Base-by-base conservation (phyloP, 2,329 filamentous ascomycete genomes). In the Aspergillus caelatus region DNA sequence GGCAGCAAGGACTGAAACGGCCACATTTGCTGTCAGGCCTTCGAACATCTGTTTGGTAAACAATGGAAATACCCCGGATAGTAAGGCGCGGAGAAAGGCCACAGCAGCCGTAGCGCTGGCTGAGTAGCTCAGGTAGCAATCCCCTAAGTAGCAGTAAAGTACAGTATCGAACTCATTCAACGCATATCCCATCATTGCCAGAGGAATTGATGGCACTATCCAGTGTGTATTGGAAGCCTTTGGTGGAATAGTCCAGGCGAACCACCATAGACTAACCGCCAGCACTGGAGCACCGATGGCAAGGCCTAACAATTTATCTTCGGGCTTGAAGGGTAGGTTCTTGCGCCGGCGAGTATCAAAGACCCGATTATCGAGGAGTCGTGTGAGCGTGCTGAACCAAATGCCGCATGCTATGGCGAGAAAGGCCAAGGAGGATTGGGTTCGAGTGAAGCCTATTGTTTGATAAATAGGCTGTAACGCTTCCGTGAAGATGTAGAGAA, bases 401-500 rank as follows among this genome's bases (percentile, higher is more conserved):
- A 80, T 74, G 4, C 83, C 83, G 0, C 80, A 61, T 0, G 69
- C 74, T 21, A 82, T 74, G 1, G 79, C 74, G 12, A 82, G 65
- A 59, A 83, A 82, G 0, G 78, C 73, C 0, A 83, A 70, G 0
- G 77, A 80, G 0, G 80, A 69, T 4, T 78, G 67, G 1, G 74
- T 67, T 2, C 64, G 60, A 3, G 71, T 65, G 65, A 82, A 76
- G 4, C 75, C 74, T 57, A 79, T 68, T 4, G 72, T 70, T 34
- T 72, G 60, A 67, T 81, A 84, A 4, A 84, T 75, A 0, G 74
- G 67, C 1, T 74, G 72, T 0, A 83, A 65, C 0, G 79, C 76
- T 68, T 83, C 81, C 1, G 81, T 80, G 64, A 83, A 82, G 9
- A 84, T 75, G 62, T 83, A 84, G n/a, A 83, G 77, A 9, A 84